These are phyloP conservation scores for Spergularia marina DNA, from an alignment of 148 eudicot genomes.

Conservation along the genomic window DNA sequence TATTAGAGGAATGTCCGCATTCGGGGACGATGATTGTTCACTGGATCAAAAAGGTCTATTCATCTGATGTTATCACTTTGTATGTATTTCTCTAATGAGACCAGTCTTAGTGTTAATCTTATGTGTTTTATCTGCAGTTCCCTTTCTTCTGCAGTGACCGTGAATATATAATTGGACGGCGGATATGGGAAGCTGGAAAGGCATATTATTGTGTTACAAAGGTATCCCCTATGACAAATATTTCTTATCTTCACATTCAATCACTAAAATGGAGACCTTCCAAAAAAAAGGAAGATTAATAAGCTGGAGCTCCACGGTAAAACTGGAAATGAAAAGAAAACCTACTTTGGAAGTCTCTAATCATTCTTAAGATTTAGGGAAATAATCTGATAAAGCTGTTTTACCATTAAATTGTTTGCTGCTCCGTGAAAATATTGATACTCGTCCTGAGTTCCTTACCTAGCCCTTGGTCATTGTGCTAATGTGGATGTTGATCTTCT, in stretches of 20 bases:
- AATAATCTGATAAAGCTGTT: background rate
- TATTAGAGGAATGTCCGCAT: constrained; percentile 66
- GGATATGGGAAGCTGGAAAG: constrained; percentile 94
- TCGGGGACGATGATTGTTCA: constrained; percentile 71
- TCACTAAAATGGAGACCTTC: background rate
- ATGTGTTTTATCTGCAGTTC: constrained; percentile 54
- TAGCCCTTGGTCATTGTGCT: background rate
- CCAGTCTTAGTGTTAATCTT: background rate
- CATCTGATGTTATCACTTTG: background rate
- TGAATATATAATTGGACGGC: constrained; percentile 87
- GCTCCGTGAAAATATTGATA: background rate
- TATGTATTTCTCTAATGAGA: background rate
- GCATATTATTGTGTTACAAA: constrained; percentile 80
- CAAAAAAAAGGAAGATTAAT: background rate
- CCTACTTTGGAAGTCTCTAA: background rate
- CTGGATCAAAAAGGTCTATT: constrained; percentile 88
- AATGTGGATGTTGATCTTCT: background rate
- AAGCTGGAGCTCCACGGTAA: background rate
- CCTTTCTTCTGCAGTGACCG: constrained; percentile 99
- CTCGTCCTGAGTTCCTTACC: background rate
- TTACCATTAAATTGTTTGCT: background rate
- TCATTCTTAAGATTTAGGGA: too few species aligned
- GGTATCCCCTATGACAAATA: constrained; percentile 39
- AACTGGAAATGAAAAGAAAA: background rate
- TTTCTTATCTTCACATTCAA: background rate